Evolutionary conservation across 2,329 filamentous ascomycete genomes (phyloP).

Genomic region (Hymenotorrendiella dingleyae): DNA sequence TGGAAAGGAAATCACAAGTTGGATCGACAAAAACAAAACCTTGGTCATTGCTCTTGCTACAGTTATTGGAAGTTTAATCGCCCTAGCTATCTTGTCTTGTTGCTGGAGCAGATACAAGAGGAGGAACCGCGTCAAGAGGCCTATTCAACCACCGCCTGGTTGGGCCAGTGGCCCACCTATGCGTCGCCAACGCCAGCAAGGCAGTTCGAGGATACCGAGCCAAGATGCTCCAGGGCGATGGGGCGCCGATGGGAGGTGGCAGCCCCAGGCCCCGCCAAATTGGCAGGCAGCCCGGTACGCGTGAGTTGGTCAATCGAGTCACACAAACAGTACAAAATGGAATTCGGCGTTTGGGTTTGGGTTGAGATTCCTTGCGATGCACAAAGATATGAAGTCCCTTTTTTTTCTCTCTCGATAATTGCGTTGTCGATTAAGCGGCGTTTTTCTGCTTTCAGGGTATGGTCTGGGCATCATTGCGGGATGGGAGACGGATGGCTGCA

Average conservation of each 20-base stretch:
- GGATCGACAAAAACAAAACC: constrained; percentile 70
- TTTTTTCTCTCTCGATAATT: too few species aligned
- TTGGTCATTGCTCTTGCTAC: constrained; percentile 76
- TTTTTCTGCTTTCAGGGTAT: too few species aligned
- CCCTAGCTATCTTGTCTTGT: constrained; percentile 66
- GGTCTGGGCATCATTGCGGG: too few species aligned
- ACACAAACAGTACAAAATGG: too few species aligned
- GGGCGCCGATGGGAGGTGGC: constrained; percentile 6
- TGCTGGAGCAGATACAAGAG: constrained; percentile 48
- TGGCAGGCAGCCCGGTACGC: too few species aligned
- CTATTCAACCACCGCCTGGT: constrained; percentile 10
- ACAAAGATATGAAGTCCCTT: too few species aligned
- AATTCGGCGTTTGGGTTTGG: too few species aligned
- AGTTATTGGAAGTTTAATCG: constrained; percentile 65
- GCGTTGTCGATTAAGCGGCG: too few species aligned
- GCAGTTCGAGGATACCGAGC: constrained; percentile 1
- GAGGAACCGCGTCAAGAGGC: constrained; percentile 9
- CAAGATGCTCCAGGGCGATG: neutral
- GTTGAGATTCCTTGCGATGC: too few species aligned
- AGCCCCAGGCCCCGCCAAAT: neutral
- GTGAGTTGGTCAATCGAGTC: too few species aligned
- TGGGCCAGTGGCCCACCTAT: constrained; percentile 4
- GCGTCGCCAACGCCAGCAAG: neutral
- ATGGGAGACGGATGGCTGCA: too few species aligned
- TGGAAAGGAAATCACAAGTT: constrained; percentile 63